Conservation (phyloP, 1,284 basidiomycete species). For the Papiliotrema fonsecae region DNA sequence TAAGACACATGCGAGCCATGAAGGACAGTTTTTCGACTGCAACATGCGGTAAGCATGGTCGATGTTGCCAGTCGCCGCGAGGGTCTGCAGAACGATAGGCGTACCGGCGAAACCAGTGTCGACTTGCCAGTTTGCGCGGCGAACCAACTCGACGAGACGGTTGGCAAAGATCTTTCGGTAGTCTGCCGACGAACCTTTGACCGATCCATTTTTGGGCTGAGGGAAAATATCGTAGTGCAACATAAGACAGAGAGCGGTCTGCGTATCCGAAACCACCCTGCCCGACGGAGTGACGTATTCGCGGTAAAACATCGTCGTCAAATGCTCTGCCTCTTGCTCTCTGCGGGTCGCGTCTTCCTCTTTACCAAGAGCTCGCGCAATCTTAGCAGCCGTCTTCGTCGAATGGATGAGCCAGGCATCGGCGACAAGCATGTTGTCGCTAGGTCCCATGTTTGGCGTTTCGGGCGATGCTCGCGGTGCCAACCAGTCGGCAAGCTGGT, state of each 20-base stretch:
- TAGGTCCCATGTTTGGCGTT: slow-evolving; percentile 14
- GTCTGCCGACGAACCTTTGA: not conserved
- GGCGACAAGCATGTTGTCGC: slow-evolving; percentile 28
- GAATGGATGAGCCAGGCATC: slow-evolving; percentile 34
- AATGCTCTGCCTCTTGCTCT: slow-evolving; percentile 10
- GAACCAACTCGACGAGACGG: slow-evolving; percentile 22
- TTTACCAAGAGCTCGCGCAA: slow-evolving; percentile 25
- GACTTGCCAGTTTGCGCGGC: slow-evolving; percentile 25
- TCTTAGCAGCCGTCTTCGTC: slow-evolving; percentile 17
- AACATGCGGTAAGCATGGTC: slow-evolving; percentile 43
- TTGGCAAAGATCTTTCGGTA: slow-evolving; percentile 10
- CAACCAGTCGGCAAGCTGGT: slow-evolving; percentile 37
- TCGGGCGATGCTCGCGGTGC: slow-evolving; percentile 30
- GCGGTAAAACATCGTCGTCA: slow-evolving; percentile 18
- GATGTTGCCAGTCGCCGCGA: slow-evolving; percentile 21
- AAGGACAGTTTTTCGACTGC: slow-evolving; percentile 35
- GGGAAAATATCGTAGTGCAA: slow-evolving; percentile 26
- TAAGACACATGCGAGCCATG: slow-evolving; percentile 35
- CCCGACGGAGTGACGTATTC: slow-evolving; percentile 29
- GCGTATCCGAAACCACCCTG: slow-evolving; percentile 29
- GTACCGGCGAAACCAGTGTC: slow-evolving; percentile 42
- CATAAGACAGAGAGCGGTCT: slow-evolving; percentile 28
- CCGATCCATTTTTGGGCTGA: not conserved
- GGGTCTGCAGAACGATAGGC: slow-evolving; percentile 28
- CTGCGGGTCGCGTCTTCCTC: not conserved